Evolutionary conservation across 1,284 basidiomycete genomes (phyloP).

Genomic region (Rhodofomes roseus): DNA sequence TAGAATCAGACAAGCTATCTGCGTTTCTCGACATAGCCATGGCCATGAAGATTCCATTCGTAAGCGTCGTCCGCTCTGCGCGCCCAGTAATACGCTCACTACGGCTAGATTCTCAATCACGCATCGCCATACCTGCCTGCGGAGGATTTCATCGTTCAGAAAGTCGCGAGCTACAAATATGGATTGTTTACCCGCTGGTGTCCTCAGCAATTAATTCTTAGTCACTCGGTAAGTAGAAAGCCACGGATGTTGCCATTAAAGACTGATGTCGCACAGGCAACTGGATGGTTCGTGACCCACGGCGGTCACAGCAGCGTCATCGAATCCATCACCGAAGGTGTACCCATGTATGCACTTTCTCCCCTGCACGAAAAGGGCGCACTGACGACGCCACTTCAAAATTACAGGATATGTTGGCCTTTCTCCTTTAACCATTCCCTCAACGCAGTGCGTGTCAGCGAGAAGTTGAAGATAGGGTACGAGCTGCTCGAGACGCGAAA

Average conservation of each 20-base stretch:
- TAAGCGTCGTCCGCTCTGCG: not conserved
- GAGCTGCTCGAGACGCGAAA: slow-evolving; percentile 28
- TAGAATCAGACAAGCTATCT: slow-evolving; percentile 10
- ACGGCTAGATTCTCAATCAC: slow-evolving; percentile 18
- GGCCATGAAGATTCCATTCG: slow-evolving; percentile 14
- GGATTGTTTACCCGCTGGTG: slow-evolving; percentile 7
- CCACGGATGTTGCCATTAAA: too few species aligned
- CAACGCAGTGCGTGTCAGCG: slow-evolving; percentile 17
- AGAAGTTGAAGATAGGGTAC: slow-evolving; percentile 21
- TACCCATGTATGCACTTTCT: slow-evolving; percentile 12
- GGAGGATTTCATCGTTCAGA: slow-evolving; percentile 1
- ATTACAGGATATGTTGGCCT: slow-evolving; percentile 21
- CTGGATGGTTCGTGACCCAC: slow-evolving; percentile 21
- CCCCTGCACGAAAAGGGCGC: not conserved
- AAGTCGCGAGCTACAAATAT: slow-evolving; percentile 2
- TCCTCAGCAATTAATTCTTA: slow-evolving; percentile 8
- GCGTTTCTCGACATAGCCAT: slow-evolving; percentile 13
- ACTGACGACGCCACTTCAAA: too few species aligned
- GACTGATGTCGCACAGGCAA: slow-evolving; percentile 7
- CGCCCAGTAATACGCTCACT: not conserved
- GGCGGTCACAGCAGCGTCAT: slow-evolving; percentile 20
- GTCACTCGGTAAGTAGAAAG: not conserved
- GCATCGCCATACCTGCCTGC: slow-evolving; percentile 1
- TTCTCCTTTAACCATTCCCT: slow-evolving; percentile 21
- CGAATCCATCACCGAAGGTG: slow-evolving; percentile 14